These are phyloP conservation scores for Hura crepitans DNA, from an alignment of 441 rosid species.

Conservation along the genomic window DNA sequence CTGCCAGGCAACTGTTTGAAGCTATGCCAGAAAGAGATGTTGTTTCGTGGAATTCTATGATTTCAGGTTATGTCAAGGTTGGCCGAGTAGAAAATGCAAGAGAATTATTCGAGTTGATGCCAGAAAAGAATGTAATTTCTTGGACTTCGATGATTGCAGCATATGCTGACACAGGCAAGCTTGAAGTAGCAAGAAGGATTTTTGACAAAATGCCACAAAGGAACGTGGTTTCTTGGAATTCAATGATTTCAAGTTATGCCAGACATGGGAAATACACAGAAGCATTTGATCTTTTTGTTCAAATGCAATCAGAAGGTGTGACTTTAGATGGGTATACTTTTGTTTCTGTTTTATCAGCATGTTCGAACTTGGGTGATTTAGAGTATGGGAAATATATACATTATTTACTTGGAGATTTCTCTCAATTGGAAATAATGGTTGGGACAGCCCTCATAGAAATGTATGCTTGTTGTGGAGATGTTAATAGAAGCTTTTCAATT, in stretches of 20 bases:
- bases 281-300: constrained; percentile 23
- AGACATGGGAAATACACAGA: constrained; percentile 18
- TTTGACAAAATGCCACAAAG: constrained; percentile 26
- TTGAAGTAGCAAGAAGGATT: constrained; percentile 21
- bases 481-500: constrained; percentile 24
- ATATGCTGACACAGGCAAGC: constrained; percentile 23
- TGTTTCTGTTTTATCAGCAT: constrained; percentile 28
- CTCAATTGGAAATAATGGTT: constrained; percentile 19
- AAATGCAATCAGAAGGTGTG: constrained; percentile 24
- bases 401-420: constrained; percentile 19
- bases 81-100: constrained; percentile 26
- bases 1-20: constrained; percentile 50
- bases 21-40: constrained; percentile 59
- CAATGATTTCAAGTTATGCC: constrained; percentile 22
- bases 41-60: constrained; percentile 60
- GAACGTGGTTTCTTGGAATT: constrained; percentile 34
- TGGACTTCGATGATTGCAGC: constrained; percentile 30
- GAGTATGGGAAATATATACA: constrained; percentile 26
- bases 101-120: constrained; percentile 27
- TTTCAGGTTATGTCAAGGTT: constrained; percentile 25
- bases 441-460: constrained; percentile 32
- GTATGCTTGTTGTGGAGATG: constrained; percentile 32
- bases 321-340: constrained; percentile 25
- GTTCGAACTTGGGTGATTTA: constrained; percentile 27
- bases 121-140: constrained; percentile 33